A percentile compares a stretch with the other conserved stretches of the same genome.
Conservation (phyloP, 2,329 filamentous ascomycete genomes). For the Cladosporium sp. region DNA sequence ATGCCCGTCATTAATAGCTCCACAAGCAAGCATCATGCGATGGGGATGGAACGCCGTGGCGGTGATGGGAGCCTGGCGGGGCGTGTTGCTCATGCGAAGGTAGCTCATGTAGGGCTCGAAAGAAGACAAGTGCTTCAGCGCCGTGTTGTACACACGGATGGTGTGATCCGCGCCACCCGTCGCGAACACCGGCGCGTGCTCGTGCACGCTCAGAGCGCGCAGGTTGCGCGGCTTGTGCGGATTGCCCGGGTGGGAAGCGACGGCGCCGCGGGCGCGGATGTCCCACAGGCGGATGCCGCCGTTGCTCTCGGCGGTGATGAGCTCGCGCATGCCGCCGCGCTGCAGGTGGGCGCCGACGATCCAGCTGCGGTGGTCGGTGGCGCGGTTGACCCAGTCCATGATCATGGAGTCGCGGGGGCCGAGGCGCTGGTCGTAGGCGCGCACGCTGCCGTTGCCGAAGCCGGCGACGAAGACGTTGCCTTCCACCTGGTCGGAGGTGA, state of each 20-base stretch:
- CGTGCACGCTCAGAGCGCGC: slow-evolving; percentile 84
- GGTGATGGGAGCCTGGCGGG: slow-evolving; percentile 69
- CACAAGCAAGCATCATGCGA: slow-evolving; percentile 82
- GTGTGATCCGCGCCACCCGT: slow-evolving; percentile 85
- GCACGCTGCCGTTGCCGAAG: slow-evolving; percentile 90
- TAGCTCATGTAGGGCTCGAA: slow-evolving; percentile 82
- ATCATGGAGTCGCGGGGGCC: slow-evolving; percentile 88
- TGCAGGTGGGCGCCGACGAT: slow-evolving; percentile 96
- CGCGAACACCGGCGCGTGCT: slow-evolving; percentile 94
- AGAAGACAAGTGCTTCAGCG: slow-evolving; percentile 63
- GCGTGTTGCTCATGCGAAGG: slow-evolving; percentile 25
- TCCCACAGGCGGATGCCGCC: slow-evolving; percentile 97
- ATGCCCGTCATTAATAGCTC: slow-evolving; percentile 80
- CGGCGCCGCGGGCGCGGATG: slow-evolving; percentile 61
- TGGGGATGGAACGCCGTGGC: slow-evolving; percentile 95
- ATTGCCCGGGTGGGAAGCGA: slow-evolving; percentile 52
- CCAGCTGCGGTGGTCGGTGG: slow-evolving; percentile 91
- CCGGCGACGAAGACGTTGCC: slow-evolving; percentile 94
- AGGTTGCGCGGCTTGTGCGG: slow-evolving; percentile 47
- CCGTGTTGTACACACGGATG: slow-evolving; percentile 84
- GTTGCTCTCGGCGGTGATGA: slow-evolving; percentile 85
- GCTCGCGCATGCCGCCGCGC: slow-evolving; percentile 84
- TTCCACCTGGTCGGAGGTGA: slow-evolving; percentile 97
- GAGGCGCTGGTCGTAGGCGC: slow-evolving; percentile 89
- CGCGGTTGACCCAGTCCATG: slow-evolving; percentile 92